These are phyloP conservation scores for Piloderma croceum DNA, from an alignment of 768 basidiomycete genomes.

Conservation along the genomic window DNA sequence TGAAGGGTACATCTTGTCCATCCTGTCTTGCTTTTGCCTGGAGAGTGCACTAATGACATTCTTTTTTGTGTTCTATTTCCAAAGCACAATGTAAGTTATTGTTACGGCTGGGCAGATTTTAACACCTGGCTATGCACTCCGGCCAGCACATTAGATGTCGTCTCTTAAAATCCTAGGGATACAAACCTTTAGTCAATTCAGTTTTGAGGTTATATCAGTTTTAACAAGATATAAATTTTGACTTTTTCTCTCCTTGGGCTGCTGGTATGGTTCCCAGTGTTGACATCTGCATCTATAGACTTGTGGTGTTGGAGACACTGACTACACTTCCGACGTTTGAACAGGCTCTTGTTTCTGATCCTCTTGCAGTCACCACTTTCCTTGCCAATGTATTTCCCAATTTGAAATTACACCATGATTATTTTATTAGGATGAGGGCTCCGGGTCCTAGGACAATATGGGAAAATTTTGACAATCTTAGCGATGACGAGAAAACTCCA, in stretches of 20 bases:
- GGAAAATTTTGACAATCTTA: too few species aligned
- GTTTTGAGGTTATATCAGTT: slow-evolving; percentile 92
- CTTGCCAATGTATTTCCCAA: too few species aligned
- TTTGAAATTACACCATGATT: too few species aligned
- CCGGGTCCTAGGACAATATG: too few species aligned
- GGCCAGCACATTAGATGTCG: slow-evolving; percentile 76
- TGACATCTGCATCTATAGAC: slow-evolving; percentile 42
- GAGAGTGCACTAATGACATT: slow-evolving; percentile 7
- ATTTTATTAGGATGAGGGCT: too few species aligned
- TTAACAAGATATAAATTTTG: slow-evolving; percentile 71
- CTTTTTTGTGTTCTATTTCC: background rate
- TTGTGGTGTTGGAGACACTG: slow-evolving; percentile 69
- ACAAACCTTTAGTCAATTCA: slow-evolving; percentile 96
- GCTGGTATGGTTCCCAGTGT: slow-evolving; percentile 1
- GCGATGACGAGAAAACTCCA: too few species aligned
- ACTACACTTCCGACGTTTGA: slow-evolving; percentile 72
- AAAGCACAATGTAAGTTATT: slow-evolving; percentile 93
- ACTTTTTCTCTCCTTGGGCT: background rate
- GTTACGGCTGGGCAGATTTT: slow-evolving; percentile 81
- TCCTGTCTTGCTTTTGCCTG: background rate
- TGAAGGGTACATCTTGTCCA: too few species aligned
- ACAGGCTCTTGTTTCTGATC: slow-evolving; percentile 69
- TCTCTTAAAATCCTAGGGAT: slow-evolving; percentile 95
- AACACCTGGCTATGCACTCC: slow-evolving; percentile 63
- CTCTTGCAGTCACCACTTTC: too few species aligned